Evolutionary conservation across 345 rosid genomes (phyloP), one percentile per base, ranked within the genome.

Genomic region (Hibiscus mutabilis): DNA sequence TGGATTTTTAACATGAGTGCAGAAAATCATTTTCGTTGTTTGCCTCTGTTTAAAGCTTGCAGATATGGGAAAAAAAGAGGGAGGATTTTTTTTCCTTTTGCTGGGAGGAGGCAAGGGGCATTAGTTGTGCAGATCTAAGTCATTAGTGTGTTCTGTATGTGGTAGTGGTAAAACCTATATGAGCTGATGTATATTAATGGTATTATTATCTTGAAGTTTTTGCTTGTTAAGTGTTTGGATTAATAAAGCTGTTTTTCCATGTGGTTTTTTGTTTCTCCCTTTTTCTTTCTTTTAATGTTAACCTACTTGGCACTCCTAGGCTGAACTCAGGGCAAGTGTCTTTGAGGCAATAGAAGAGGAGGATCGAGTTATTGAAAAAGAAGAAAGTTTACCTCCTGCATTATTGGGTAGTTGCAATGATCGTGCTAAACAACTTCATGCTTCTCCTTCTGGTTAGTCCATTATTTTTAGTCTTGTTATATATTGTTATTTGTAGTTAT

Each of bases 261-360:
- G 4, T 35, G 42, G 1, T 67, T 67, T 27, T 21, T 25, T 5
- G 6, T 49, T 16, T 46, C 5, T 8, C 22, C 1, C 3, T 2
- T 27, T 19, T 3, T 15, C n/a, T 19, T 0, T 47, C 13, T 19
- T 2, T 68, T 25, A 12, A 19, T 51, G 19, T 49, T 63, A 69
- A 55, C 1, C 1, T 58, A 4, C 10, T 16, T 67, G 24, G 14
- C n/a, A 49, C 55, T 49, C 6, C 31, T 69, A 95, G 99, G 98
- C 96, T 81, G 99, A 95, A 86, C 91, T 92, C 1, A 86, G 98
- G 72, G 98, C 98, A 35, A 92, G 97, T 82, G 98, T 95, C 10
- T 95, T 92, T 72, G 99, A 88, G 83, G 99, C 99, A 65, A 95
- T 95, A n/a, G 98, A 95, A 84, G 97, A 92, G 83, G 99, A 95